phyloP scores from a whole-genome alignment of 441 rosid genomes.

The Geranium incanum region DNA sequence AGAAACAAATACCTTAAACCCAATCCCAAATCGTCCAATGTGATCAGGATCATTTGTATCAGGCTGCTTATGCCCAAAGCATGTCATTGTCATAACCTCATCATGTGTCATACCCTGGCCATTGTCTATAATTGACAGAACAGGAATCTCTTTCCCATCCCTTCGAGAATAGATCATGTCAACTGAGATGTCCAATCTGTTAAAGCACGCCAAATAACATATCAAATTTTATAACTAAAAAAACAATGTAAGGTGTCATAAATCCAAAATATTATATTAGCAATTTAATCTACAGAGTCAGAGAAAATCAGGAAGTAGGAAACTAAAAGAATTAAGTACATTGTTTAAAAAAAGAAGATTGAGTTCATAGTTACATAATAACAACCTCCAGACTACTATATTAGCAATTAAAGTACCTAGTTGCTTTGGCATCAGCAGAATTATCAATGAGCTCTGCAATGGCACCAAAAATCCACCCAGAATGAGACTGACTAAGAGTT shows the following conservation, averaged over 20 bases:
- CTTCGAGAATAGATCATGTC: constrained; percentile 24
- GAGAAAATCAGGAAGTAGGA: constrained; percentile 8
- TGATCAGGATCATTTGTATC: constrained; percentile 25
- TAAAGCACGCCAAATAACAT: constrained; percentile 5
- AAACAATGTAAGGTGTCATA: not conserved
- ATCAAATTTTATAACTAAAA: not conserved
- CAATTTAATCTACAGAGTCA: not conserved
- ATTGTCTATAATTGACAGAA: constrained; percentile 34
- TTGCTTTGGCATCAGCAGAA: constrained; percentile 34
- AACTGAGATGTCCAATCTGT: constrained; percentile 32
- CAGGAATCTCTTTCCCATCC: constrained; percentile 29
- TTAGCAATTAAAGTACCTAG: constrained; percentile 18
- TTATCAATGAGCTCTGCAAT: constrained; percentile 41
- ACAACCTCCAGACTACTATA: not conserved
- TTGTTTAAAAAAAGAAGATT: too few species aligned
- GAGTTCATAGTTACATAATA: not conserved
- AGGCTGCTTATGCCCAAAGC: constrained; percentile 34
- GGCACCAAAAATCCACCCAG: constrained; percentile 38
- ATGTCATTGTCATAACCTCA: constrained; percentile 31
- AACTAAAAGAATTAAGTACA: not conserved
- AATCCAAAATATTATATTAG: not conserved
- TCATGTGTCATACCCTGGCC: constrained; percentile 35
- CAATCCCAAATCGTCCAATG: constrained; percentile 39
- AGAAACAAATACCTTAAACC: constrained; percentile 31
- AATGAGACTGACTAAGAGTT: constrained; percentile 34